These are phyloP conservation scores for Sugiyamaella lignohabitans DNA, from an alignment of 805 yeast genomes.

Conservation along the genomic window DNA sequence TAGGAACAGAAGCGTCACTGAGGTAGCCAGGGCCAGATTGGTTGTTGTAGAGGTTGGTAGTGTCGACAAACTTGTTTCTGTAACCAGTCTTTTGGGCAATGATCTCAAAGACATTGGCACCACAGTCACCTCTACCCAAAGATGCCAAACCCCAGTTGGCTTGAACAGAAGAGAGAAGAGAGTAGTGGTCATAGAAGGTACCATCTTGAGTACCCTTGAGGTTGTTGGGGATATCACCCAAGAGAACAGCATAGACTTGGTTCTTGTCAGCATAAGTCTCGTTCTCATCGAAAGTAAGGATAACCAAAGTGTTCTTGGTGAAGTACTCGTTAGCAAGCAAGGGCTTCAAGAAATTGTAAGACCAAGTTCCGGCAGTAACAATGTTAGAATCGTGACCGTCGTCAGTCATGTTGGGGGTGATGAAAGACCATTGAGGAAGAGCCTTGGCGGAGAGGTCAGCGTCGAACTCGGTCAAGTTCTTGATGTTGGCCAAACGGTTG, in stretches of 20 bases:
- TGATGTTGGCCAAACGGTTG: constrained; percentile 40
- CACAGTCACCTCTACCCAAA: constrained; percentile 46
- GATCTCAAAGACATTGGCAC: constrained; percentile 42
- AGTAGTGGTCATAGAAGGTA: constrained; percentile 49
- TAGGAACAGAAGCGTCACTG: constrained; percentile 5
- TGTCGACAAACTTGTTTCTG: constrained; percentile 10
- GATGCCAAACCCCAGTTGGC: constrained; percentile 46
- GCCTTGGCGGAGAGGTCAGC: constrained; percentile 35
- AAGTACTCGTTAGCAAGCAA: constrained; percentile 41
- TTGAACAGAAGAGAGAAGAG: constrained; percentile 43
- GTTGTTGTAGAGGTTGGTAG: constrained; percentile 2
- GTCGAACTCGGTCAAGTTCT: constrained; percentile 42
- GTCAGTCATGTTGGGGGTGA: constrained; percentile 49
- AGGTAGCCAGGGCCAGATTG: constrained; percentile 5
- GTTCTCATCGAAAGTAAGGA: constrained; percentile 47
- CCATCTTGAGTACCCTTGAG: constrained; percentile 40
- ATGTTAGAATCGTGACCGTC: constrained; percentile 48
- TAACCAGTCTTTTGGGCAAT: constrained; percentile 35
- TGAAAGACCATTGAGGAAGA: constrained; percentile 47
- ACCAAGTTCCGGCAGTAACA: constrained; percentile 42
- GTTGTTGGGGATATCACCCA: constrained; percentile 38
- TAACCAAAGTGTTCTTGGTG: constrained; percentile 40
- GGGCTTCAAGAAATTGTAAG: constrained; percentile 40
- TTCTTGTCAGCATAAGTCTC: constrained; percentile 40
- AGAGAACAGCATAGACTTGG: constrained; percentile 40